Evolutionary conservation across 176 grass and related monocot genomes (phyloP), one percentile per base, ranked within the genome.

Genomic region (Phragmites australis): DNA sequence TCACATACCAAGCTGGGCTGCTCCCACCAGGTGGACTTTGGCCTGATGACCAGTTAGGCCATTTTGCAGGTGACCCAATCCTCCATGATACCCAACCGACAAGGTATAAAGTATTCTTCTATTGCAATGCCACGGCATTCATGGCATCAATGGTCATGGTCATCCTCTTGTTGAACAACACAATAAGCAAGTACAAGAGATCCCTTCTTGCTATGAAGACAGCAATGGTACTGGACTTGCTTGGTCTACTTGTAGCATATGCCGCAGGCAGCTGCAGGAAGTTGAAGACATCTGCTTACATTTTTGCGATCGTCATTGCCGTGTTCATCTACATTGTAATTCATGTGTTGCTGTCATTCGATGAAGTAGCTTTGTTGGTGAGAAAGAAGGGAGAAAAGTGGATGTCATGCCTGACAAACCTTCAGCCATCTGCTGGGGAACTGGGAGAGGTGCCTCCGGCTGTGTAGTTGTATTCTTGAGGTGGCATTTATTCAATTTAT

Each of bases 1-100:
- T 85, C 48, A 86, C 88, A 82, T 89, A 86, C 63, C 87, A 89
- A 76, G 87, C 83, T 1, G 87, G 87, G 13, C 67, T 90, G 45
- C 67, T 86, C 41, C 88, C 84, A 0, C 84, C 88, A 5, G 84
- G 88, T 6, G 88, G 79, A 0, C 12, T 79, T 58, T 87, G 88
- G 88, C 79, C 79, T 21, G 84, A 83, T 46, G 57, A 83, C 27
- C 0, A 4, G 2, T 40, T 15, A 26, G 8, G 4, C 15, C 23
- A 75, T 65, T 73, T 79, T 18, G 66, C 87, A 2, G 81, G 87
- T 16, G 77, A 84, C 43, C 75, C 87, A 6, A 61, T 89, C 27
- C 75, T 89, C n/a, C 76, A 81, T 9, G 87, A 85, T 43, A 84
- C 44, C 76, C 52, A 61, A 5, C 64, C 56, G 11, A 54, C 6